Percentiles rank a stretch among this genome's conserved stretches.
phyloP scores from a whole-genome alignment of 805 yeast species.

The Candida silvicultrix region DNA sequence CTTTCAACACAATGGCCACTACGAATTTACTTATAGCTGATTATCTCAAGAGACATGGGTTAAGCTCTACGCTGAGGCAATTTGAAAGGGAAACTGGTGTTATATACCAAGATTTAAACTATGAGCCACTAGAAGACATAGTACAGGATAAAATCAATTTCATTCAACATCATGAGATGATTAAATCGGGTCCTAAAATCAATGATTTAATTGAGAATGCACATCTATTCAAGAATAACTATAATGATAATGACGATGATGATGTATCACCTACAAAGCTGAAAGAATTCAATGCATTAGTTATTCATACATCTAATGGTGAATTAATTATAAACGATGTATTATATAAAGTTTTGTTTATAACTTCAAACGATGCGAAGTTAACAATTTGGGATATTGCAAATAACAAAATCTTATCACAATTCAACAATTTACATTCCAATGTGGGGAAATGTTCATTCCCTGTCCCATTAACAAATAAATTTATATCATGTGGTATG shows the following conservation, averaged over 20 bases:
- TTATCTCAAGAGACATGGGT: constrained; percentile 46
- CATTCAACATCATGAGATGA: constrained; percentile 11
- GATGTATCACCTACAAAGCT: neutral
- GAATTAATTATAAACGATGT: constrained; percentile 13
- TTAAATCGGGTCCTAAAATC: too few relatives aligned
- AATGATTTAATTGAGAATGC: constrained; percentile 5
- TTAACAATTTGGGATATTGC: constrained; percentile 12
- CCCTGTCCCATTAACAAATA: constrained; percentile 19
- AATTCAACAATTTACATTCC: constrained; percentile 18
- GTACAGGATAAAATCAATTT: constrained; percentile 31
- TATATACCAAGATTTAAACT: constrained; percentile 3
- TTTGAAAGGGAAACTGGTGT: constrained; percentile 33
- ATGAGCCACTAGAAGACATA: constrained; percentile 34
- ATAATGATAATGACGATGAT: constrained; percentile 2
- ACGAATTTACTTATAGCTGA: constrained; percentile 46
- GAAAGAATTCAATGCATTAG: constrained; percentile 7
- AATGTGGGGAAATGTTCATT: constrained; percentile 26
- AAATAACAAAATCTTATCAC: constrained; percentile 1
- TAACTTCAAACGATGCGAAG: constrained; percentile 15
- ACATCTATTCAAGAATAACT: constrained; percentile 1
- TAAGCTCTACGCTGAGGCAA: constrained; percentile 35
- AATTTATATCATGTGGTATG: constrained; percentile 42
- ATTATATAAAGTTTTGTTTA: constrained; percentile 8
- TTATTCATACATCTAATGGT: constrained; percentile 15
- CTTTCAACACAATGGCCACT: constrained; percentile 5